Conservation (phyloP, 2,329 filamentous ascomycete genomes). For the Thermothelomyces thermophilus region DNA sequence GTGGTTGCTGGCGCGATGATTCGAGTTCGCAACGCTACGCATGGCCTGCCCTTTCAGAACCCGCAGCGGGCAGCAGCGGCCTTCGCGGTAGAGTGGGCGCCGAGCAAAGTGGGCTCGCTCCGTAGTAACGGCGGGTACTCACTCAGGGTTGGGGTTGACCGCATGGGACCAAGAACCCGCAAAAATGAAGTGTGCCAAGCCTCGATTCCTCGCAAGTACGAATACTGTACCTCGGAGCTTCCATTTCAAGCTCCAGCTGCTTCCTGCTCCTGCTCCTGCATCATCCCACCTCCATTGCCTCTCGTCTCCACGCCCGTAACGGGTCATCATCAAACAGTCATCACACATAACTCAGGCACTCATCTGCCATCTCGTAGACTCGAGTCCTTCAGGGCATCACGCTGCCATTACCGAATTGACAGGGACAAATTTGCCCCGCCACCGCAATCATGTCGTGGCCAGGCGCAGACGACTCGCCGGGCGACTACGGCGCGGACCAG, state of each 20-base stretch:
- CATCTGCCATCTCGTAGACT: background rate
- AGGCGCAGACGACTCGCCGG: constrained; percentile 3
- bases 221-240: no score
- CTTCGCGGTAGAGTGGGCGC: no score
- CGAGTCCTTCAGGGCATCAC: background rate
- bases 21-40: background rate
- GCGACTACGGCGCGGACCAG: background rate
- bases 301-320: no score
- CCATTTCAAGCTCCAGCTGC: background rate
- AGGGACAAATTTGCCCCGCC: no score
- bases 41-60: no score
- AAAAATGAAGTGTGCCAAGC: background rate
- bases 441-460: constrained; percentile 12
- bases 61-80: constrained; percentile 15
- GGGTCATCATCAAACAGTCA: no score
- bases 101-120: constrained; percentile 4
- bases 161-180: background rate
- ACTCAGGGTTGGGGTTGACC: no score
- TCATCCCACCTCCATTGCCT: background rate
- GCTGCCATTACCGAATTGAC: background rate
- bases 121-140: no score
- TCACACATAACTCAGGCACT: no score
- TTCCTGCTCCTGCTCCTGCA: background rate
- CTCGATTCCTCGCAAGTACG: background rate
- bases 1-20: background rate